Evolutionary conservation across 2,329 filamentous ascomycete species (phyloP), one percentile per base, ranked within the genome.

Genomic region (Cryoendolithus antarcticus): DNA sequence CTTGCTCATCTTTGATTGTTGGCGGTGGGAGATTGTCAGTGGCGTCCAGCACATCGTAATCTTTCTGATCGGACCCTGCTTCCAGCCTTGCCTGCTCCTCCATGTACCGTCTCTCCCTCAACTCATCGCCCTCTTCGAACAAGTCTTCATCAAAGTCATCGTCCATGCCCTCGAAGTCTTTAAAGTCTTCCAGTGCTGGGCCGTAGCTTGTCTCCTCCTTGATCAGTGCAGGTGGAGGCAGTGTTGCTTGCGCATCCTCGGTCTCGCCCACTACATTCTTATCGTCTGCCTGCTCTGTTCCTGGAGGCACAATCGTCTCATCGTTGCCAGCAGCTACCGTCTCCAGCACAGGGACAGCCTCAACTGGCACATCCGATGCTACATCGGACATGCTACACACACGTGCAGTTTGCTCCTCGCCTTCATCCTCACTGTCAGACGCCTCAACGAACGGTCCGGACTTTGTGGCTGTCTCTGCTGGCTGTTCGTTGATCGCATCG

Each of bases 361-460:
- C 24, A 27, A 6, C 5, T 27, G 24, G 24, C 24, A 27, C 24
- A 27, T 27, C 24, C 24, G 24, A 27, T 27, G 24, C 24, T 3
- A 27, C 24, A 27, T 27, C 24, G 24, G 24, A 8, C 7, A 27
- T 27, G 24, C 24, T 27, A 27, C 5, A 50, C 2, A 53, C 35
- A 27, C 47, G 47, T 35, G 46, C 42, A 7, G 48, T 47, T 21
- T 46, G 41, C 37, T 50, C 51, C 13, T 53, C 54, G 9, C 53
- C 53, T 6, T 58, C 55, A 4, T 71, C 64, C 38, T 79, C 74
- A 31, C 68, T 75, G 39, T 78, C 74, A 1, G 81, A 85, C 44
- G 86, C 80, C 41, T 82, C 73, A 31, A 86, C 54, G 49, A 88
- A 88, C 0, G 80, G 80, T 0, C 75, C 77, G 41, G 59, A 67